phyloP scores from a whole-genome alignment of 2,329 filamentous ascomycete genomes.

The Davidsoniella eucalypti region DNA sequence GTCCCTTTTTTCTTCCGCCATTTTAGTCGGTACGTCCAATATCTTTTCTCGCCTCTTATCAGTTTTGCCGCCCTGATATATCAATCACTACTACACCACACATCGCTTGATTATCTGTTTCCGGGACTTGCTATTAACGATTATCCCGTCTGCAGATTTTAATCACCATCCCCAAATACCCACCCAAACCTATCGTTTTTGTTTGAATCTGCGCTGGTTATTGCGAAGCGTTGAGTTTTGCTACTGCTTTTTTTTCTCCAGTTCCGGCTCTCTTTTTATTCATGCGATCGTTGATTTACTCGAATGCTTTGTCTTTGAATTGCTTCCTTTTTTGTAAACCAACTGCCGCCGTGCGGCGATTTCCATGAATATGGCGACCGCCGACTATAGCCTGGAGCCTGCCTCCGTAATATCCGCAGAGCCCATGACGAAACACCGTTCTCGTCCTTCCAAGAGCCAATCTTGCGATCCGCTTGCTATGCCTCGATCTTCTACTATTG shows the following conservation, averaged over 20 bases:
- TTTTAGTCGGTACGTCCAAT: slow-evolving; percentile 7
- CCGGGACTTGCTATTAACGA: neutral
- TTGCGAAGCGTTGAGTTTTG: neutral
- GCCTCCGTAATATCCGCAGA: neutral
- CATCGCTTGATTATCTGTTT: too few relatives aligned
- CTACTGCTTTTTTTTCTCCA: neutral
- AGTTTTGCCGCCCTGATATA: neutral
- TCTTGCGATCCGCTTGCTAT: slow-evolving; percentile 10
- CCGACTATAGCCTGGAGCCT: neutral
- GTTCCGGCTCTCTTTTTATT: neutral
- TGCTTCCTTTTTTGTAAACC: neutral
- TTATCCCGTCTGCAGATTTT: neutral
- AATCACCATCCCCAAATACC: neutral
- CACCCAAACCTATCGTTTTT: neutral
- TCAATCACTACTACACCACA: neutral
- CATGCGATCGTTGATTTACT: neutral
- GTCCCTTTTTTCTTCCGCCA: slow-evolving; percentile 7
- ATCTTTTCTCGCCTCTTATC: neutral
- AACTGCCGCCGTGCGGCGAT: slow-evolving; percentile 11
- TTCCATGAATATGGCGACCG: slow-evolving; percentile 9
- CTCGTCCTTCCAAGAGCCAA: slow-evolving; percentile 12
- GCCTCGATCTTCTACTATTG: neutral
- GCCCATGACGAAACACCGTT: slow-evolving; percentile 1
- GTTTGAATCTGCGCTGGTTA: too few relatives aligned
- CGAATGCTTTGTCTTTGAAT: slow-evolving; percentile 7